Base-by-base conservation (phyloP, 371 early-diverging fungal species). In the Circinella minor region DNA sequence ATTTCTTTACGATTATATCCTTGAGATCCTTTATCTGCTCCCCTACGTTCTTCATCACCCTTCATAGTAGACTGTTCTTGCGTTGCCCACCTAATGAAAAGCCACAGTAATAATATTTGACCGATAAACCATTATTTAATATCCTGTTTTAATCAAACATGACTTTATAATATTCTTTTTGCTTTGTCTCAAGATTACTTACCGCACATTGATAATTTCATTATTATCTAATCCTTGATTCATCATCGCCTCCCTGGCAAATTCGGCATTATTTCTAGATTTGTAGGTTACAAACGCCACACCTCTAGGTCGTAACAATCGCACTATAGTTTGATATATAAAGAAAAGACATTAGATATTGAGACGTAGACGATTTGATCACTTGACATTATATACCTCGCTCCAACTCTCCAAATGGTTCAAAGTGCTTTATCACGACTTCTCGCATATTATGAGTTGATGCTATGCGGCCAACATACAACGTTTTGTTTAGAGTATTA, bases 221-320 rank as follows among this genome's bases (percentile, higher is more conserved):
- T 84, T 84, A 69, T 86, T 80, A 69, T 95, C 94, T 60, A 96
- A 71, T 14, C 89, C 82, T 67, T 96, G 96, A 62, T 90, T 89
- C 73, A 88, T 85, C 96, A 96, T 96, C 10, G 95, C 96, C 75
- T 95, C 96, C 74, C 92, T 92, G 10, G 95, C 95, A 78, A 95
- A 94, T 79, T 95, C 96, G 4, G 96, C 95, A 72, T 87, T 89
- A 18, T 82, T 73, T 54, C 94, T 81, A 36, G 80, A 79, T 66
- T 81, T 82, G 73, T 92, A 95, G 15, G 91, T 88, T 6, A 95
- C 92, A 81, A 94, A 94, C 2, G 92, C 95, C 20, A 94, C 93
- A 15, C 90, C 92, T 68, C 93, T 91, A 36, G 84, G 80, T 43
- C 74, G 76, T 37, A 95, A 71, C 10, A 91, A 73, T 60, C 86